Evolutionary conservation across 495 filamentous ascomycete species (phyloP), one percentile per base, ranked within the genome.

Genomic region (Echria macrotheca): DNA sequence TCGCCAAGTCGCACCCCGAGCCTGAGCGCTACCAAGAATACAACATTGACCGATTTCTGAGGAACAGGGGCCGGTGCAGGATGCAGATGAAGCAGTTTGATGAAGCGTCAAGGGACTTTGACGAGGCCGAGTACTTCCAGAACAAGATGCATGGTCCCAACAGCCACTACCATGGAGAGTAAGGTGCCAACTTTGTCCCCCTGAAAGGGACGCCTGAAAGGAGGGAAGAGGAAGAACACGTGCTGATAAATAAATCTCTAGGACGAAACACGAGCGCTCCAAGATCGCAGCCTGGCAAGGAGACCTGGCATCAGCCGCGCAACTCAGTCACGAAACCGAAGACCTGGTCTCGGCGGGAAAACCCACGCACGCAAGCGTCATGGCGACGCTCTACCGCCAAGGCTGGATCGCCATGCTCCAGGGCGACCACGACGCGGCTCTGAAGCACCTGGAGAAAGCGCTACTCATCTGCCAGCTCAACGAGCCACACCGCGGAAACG

Each of bases 101-200:
- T 19, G 33, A 48, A n/a, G 45, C 33, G 4, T 33, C 28, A 25
- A 37, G 18, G 21, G 45, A 48, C 21, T 48, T 48, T 48, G 33
- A 48, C 32, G 19, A 48, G 32, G 33, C 45, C 10, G 33, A 48
- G 32, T 38, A 48, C 45, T 48, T 38, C 18, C 33, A 48, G 21
- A 24, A 21, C n/a, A 48, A 48, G 32, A 15, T 48, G 2, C 33
- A 48, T 28, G 33, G 33, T 3, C 45, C 29, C 21, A n/a, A 48
- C 12, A 48, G 45, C 45, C 23, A 48, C 32, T 48, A 48, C 45
- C 21, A 48, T 15, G 32, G 45, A 48, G 45, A 48, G 45, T 48
- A 36, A 10, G 42, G 25, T 33, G 37, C 17, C 21, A 24, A 8
- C 33, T 37, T 23, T n/a, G 8, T 6, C 22, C n/a, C 2, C 24